Base-by-base conservation (phyloP, 768 basidiomycete genomes). In the Hygrophorus russula region DNA sequence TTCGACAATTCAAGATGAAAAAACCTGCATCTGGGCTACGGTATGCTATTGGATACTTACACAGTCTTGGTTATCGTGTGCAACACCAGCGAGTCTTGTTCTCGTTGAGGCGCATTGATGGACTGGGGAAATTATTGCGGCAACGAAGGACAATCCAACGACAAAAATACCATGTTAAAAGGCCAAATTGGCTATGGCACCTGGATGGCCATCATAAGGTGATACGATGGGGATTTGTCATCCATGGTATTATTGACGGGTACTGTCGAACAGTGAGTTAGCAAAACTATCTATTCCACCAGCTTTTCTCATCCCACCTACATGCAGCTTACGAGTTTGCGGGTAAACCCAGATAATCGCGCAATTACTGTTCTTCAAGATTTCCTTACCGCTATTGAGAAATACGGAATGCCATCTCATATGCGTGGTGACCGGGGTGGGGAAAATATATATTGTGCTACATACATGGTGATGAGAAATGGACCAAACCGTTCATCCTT, bases 181-280 rank as follows among this genome's bases (percentile, higher is more conserved):
- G 53, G 1, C 59, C 62, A 28, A 61, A 57, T 47, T 39, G 47
- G 9, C 19, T 61, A 0, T 64, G 61, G 63, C 63, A 64, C 41
- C n/a, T 57, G 41, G 62, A 64, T 51, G 56, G 62, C 2, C 61
- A 66, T 39, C 64, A 66, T 46, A 65, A 62, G 35, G 46, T 66
- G 0, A 60, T 60, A 1, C 35, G 46, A 1, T 60, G 56, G 56
- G 55, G 55, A 4, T 51, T 60, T 39, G 57, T 60, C 1, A 53
- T 60, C 4, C 57, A 58, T 50, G 56, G 54, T 2, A 24, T 55
- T 15, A 45, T 53, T 18, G 56, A 59, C 53, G 53, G 53, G 0
- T 58, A 53, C 41, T 52, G 44, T 7, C 41, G 52, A 31, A 50
- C 47, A 28, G 55, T 66, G 27, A 47, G 45, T n/a, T n/a, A n/a